Conservation (phyloP, 2,329 filamentous ascomycete species). For the Zasmidium citrigriseum region DNA sequence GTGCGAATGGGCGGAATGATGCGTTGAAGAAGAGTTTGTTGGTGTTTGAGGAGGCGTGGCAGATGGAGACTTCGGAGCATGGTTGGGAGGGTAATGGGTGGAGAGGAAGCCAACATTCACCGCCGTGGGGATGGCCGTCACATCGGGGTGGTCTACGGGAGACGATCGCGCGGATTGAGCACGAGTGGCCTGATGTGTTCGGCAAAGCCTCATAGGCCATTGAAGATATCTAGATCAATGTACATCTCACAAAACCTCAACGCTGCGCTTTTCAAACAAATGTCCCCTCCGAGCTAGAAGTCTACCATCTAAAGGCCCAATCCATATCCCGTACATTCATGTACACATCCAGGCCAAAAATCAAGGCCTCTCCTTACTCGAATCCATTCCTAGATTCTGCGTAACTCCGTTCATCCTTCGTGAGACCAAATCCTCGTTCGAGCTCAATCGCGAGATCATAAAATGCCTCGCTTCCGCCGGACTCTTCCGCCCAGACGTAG, state of each 20-base stretch:
- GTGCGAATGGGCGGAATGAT: conserved; percentile 17
- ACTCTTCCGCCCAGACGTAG: conserved; percentile 28
- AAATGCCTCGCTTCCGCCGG: conserved; percentile 39
- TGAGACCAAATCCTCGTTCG: conserved; percentile 49
- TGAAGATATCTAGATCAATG: not conserved
- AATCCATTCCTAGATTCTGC: conserved; percentile 9
- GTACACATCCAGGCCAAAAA: no score
- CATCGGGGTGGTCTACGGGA: conserved; percentile 3
- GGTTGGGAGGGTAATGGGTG: no score
- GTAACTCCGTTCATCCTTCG: conserved; percentile 52
- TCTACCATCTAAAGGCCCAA: not conserved
- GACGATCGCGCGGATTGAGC: conserved; percentile 14
- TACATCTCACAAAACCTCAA: not conserved
- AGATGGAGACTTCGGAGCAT: conserved; percentile 16
- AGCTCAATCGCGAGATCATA: conserved; percentile 42
- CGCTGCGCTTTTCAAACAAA: not conserved
- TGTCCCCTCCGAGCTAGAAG: not conserved
- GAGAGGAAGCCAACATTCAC: not conserved
- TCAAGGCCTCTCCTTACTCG: not conserved
- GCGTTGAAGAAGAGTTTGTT: conserved; percentile 13
- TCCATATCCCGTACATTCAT: not conserved
- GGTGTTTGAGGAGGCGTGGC: conserved; percentile 25
- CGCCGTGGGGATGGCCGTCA: not conserved
- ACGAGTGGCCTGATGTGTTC: conserved; percentile 20
- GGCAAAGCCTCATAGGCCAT: not conserved